phyloP scores from a whole-genome alignment of 371 early-diverging fungal species.

The Smittium culicis region DNA sequence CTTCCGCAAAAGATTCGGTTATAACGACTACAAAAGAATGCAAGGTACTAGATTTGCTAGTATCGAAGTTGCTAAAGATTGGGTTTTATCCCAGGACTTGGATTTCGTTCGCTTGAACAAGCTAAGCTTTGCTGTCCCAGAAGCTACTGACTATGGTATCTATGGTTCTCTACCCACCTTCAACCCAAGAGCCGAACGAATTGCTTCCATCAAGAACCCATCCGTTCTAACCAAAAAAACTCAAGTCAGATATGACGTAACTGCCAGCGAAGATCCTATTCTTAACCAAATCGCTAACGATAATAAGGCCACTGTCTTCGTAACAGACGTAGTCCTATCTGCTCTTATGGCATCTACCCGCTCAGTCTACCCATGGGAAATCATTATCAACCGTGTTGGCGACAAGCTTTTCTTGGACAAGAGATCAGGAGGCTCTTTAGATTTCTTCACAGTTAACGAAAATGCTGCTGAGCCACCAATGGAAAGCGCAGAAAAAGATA shows the following conservation, averaged over 20 bases:
- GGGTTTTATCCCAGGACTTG: constrained; percentile 88
- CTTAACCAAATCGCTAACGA: constrained; percentile 38
- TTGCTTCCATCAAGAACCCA: constrained; percentile 57
- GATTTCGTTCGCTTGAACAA: constrained; percentile 79
- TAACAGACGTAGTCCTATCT: constrained; percentile 79
- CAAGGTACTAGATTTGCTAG: constrained; percentile 62
- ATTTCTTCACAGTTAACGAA: constrained; percentile 86
- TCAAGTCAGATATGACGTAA: constrained; percentile 55
- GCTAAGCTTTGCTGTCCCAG: constrained; percentile 60
- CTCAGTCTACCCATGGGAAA: constrained; percentile 91
- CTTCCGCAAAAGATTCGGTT: constrained; percentile 23
- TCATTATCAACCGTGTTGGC: constrained; percentile 75
- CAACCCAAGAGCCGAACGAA: constrained; percentile 75
- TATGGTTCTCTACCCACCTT: constrained; percentile 62
- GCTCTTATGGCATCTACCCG: constrained; percentile 85
- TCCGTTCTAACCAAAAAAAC: constrained; percentile 55
- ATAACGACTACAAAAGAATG: constrained; percentile 21
- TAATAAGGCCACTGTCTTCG: constrained; percentile 61
- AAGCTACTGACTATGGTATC: constrained; percentile 54
- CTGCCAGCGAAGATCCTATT: constrained; percentile 44
- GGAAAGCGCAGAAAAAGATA: constrained; percentile 72
- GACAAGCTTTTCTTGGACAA: constrained; percentile 84
- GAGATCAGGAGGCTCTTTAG: constrained; percentile 61
- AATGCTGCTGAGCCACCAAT: constrained; percentile 83
- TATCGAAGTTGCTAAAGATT: constrained; percentile 72